These are phyloP conservation scores for Ophiocordyceps camponoti-rufipedis DNA, from an alignment of 2,329 filamentous ascomycete species.

Conservation along the genomic window DNA sequence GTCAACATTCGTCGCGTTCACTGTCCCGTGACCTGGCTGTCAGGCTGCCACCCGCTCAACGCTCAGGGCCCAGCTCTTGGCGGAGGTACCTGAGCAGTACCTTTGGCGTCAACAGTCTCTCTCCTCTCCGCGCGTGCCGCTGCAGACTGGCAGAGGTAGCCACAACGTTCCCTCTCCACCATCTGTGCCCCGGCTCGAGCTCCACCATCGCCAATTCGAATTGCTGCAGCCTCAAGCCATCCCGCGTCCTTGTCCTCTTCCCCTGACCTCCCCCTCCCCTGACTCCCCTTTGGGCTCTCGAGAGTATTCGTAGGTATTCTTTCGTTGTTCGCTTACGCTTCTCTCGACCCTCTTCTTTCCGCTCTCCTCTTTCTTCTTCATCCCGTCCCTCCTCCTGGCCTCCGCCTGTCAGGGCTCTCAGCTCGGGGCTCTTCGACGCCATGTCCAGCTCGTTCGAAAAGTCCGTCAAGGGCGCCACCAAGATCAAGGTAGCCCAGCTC, in stretches of 20 bases:
- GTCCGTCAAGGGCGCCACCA: slow-evolving; percentile 95
- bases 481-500: slow-evolving; percentile 59
- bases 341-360: background rate
- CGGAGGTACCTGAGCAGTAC: no score
- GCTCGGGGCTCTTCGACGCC: slow-evolving; percentile 2
- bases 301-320: background rate
- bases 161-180: no score
- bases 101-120: no score
- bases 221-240: no score
- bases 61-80: no score
- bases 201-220: no score
- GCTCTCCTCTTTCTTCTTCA: background rate
- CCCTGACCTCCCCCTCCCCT: background rate
- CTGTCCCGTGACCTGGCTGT: no score
- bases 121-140: no score
- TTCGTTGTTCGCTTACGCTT: background rate
- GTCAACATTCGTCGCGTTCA: no score
- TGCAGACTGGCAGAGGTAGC: no score
- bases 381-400: background rate
- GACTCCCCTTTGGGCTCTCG: background rate
- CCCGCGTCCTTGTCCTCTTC: background rate
- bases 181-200: no score
- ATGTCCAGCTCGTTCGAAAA: slow-evolving; percentile 94
- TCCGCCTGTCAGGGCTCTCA: background rate
- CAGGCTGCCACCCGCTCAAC: no score